A percentile compares a stretch with the other conserved stretches of the same genome.
phyloP scores from a whole-genome alignment of 1,284 basidiomycete genomes.

The Ceratobasidium theobromae region DNA sequence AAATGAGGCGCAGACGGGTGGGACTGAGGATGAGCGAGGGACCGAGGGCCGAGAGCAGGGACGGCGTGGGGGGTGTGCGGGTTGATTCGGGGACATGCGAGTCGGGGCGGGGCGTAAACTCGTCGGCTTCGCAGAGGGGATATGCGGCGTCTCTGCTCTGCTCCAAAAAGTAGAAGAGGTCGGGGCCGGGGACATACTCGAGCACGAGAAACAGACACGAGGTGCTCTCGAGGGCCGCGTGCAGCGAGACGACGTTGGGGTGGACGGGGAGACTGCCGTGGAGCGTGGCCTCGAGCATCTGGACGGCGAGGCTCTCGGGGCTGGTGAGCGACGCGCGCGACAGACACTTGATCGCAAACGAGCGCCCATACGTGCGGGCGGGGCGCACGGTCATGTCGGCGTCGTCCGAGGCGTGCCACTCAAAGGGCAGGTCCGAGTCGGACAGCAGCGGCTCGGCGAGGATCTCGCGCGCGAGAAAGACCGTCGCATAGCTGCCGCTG shows the following conservation, averaged over 20 bases:
- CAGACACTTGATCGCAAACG: conserved; percentile 95
- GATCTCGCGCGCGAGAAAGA: conserved; percentile 89
- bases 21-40: conserved; percentile 82
- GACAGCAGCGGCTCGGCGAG: conserved; percentile 57
- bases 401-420: conserved; percentile 48
- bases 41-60: conserved; percentile 84
- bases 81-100: conserved; percentile 31
- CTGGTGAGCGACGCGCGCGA: conserved; percentile 87
- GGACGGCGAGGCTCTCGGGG: conserved; percentile 80
- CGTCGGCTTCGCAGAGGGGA: conserved; percentile 45
- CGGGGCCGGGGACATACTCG: conserved; percentile 95
- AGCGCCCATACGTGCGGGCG: conserved; percentile 63
- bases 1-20: conserved; percentile 85
- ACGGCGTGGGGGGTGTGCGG: conserved; percentile 87
- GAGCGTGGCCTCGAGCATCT: conserved; percentile 91
- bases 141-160: conserved; percentile 77
- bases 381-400: conserved; percentile 45
- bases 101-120: conserved; percentile 32
- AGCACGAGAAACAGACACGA: conserved; percentile 80
- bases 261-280: conserved; percentile 92
- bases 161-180: conserved; percentile 96
- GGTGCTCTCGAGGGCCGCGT: conserved; percentile 82
- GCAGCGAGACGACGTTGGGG: conserved; percentile 92
- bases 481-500: conserved; percentile 88
- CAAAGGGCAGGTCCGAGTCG: conserved; percentile 45